Conservation (phyloP, 2,329 filamentous ascomycete species). For the Aotearoamyces nothofagi region DNA sequence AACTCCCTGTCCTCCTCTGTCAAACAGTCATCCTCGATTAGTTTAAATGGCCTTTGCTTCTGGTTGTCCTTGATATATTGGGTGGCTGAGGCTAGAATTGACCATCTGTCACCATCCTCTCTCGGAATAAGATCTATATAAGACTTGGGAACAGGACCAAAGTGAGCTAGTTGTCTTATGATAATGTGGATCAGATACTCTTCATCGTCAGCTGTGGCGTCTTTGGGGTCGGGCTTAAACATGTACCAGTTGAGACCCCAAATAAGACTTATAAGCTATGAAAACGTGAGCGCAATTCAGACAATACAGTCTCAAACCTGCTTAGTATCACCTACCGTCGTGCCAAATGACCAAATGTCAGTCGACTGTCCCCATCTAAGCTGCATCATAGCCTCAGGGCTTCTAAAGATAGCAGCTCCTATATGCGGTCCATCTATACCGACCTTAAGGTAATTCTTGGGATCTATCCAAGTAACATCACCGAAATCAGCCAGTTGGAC, state of each 20-base stretch:
- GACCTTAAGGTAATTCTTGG: constrained; percentile 11
- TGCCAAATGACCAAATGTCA: constrained; percentile 25
- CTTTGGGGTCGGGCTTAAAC: constrained; percentile 13
- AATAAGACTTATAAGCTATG: constrained; percentile 14
- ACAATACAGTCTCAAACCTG: constrained; percentile 7
- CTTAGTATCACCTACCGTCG: constrained; percentile 17
- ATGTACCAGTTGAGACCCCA: constrained; percentile 14
- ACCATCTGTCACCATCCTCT: constrained; percentile 12
- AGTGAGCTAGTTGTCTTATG: constrained; percentile 11
- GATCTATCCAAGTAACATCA: constrained; percentile 13
- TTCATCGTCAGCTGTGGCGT: constrained; percentile 12
- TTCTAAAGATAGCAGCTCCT: constrained; percentile 22
- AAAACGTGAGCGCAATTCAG: constrained; percentile 9
- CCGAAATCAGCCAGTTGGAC: constrained; percentile 14
- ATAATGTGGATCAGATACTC: constrained; percentile 11
- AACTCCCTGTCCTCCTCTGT: constrained; percentile 8
- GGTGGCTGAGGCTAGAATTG: constrained; percentile 8
- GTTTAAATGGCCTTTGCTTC: constrained; percentile 12
- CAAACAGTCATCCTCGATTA: constrained; percentile 11
- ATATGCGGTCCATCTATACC: constrained; percentile 13
- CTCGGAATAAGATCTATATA: constrained; percentile 12
- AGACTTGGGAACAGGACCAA: constrained; percentile 11
- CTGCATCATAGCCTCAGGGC: constrained; percentile 20
- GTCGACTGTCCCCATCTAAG: constrained; percentile 21
- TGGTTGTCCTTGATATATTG: constrained; percentile 11